These are phyloP conservation scores for Sideroxylon spinosum DNA, from an alignment of 179 eudicot genomes.

Conservation along the genomic window DNA sequence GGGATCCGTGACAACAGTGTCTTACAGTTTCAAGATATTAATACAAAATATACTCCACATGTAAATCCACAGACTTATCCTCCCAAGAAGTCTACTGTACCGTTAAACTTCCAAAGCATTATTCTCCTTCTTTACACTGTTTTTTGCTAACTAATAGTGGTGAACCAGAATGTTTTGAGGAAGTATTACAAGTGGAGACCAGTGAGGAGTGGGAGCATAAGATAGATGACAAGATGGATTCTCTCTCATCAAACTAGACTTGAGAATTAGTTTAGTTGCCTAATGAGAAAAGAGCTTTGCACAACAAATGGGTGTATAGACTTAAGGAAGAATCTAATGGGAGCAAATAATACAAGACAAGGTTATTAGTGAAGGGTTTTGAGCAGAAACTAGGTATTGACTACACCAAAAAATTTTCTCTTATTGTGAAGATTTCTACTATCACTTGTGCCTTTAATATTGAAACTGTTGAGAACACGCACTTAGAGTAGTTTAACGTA, in stretches of 20 bases:
- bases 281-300: background rate
- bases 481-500: background rate
- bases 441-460: background rate
- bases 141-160: slow-evolving; percentile 1
- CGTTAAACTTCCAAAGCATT: background rate
- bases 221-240: background rate
- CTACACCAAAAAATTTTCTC: background rate
- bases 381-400: background rate
- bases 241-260: background rate
- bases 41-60: background rate
- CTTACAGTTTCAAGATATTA: background rate
- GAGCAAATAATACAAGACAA: background rate
- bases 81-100: too few relatives aligned
- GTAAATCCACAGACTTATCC: background rate
- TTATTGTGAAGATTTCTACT: background rate
- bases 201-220: background rate
- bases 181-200: background rate
- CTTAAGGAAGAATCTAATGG: background rate
- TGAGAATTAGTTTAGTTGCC: background rate
- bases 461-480: background rate
- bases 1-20: background rate
- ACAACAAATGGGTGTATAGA: background rate
- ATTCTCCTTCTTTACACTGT: background rate
- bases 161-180: background rate
- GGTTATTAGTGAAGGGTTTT: slow-evolving; percentile 1